Conservation (phyloP, 345 rosid genomes). For the Eucalyptus albens region DNA sequence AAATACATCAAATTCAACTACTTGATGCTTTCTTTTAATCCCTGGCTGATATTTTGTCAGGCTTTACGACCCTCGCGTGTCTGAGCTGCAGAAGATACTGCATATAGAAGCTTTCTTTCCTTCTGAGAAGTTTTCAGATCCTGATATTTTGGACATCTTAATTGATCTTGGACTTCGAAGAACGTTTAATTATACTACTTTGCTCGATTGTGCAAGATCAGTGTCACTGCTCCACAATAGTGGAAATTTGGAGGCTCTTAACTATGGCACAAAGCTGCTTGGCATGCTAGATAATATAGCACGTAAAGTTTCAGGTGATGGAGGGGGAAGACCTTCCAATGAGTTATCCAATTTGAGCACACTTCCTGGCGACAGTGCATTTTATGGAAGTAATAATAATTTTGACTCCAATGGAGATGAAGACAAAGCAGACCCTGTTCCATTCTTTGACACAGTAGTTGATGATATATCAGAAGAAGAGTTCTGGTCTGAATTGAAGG, state of each 20-base stretch:
- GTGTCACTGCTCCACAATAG: constrained; percentile 52
- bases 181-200: constrained; percentile 47
- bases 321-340: constrained; percentile 15
- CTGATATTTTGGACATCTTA: constrained; percentile 60
- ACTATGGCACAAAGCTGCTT: constrained; percentile 49
- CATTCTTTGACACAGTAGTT: constrained; percentile 29
- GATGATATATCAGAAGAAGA: constrained; percentile 53
- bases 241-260: constrained; percentile 36
- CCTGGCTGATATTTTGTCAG: constrained; percentile 35
- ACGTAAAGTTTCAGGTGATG: constrained; percentile 26
- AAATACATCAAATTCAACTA: not conserved
- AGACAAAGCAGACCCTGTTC: constrained; percentile 12
- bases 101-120: constrained; percentile 75
- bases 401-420: constrained; percentile 11
- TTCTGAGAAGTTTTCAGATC: constrained; percentile 54
- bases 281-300: constrained; percentile 49
- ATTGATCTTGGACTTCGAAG: constrained; percentile 65
- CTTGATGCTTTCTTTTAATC: not conserved
- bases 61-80: constrained; percentile 88
- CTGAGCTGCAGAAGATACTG: constrained; percentile 51
- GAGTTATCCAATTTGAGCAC: constrained; percentile 11
- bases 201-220: constrained; percentile 81
- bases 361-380: not conserved
- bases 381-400: not conserved
- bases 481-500: constrained; percentile 83